Evolutionary conservation across 768 basidiomycete species (phyloP), one percentile per base, ranked within the genome.

Genomic region (Crassisporium funariophilum): DNA sequence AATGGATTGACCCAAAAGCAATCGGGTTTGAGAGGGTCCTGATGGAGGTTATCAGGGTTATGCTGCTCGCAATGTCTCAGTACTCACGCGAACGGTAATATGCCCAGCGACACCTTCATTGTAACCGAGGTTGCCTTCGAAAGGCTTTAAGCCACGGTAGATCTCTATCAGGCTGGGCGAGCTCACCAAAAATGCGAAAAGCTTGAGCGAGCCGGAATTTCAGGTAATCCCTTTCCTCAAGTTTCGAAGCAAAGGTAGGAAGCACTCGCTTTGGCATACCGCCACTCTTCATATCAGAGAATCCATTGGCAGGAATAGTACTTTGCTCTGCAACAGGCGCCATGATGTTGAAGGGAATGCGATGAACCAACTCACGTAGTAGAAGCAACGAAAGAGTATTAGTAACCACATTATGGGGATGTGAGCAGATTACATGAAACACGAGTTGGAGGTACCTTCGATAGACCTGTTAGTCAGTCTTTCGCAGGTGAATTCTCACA

Each of bases 1-100:
- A 73, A 73, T 2, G 75, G 75, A 49, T 77, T 76, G 36, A 76
- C 73, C 76, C 74, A 77, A 64, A 75, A 76, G 45, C 70, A 71
- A 51, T 71, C 66, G 15, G 67, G 52, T 31, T 59, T 62, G 44
- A 75, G 63, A 15, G 68, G 67, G 49, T 77, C 73, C 71, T 69
- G 44, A 34, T 20, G 37, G 15, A 17, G 35, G 27, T 44, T 29
- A 46, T 23, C 29, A 25, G 20, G 35, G n/a, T n/a, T n/a, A 4
- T 31, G 37, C n/a, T 15, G 29, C 31, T 10, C 35, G 27, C 16
- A 36, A 41, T 19, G 9, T 29, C 21, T 17, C 13, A 17, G 39
- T 23, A 46, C 57, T 44, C 55, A 65, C 71, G 23, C 76, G 69
- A 25, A 77, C 72, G 20, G 78, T 78, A 49, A 79, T 78, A 52